Conservation (phyloP, 2,329 filamentous ascomycete species). For the Emmonsiellopsis sp. region DNA sequence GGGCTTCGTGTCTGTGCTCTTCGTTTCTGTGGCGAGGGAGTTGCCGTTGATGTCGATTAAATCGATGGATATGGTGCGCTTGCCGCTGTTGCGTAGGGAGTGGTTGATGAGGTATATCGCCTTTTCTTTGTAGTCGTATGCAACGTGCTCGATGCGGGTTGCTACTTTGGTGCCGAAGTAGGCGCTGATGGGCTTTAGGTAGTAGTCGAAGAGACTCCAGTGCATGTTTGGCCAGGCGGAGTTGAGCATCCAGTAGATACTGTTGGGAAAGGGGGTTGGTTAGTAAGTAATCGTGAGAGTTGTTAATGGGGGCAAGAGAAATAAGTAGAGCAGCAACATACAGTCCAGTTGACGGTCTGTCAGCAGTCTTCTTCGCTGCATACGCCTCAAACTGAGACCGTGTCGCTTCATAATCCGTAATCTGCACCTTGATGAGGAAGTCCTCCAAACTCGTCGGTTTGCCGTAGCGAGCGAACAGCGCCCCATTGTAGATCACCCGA, state of each 20-base stretch:
- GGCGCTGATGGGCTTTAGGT: conserved; percentile 47
- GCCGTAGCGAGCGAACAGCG: conserved; percentile 44
- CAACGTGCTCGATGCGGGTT: conserved; percentile 42
- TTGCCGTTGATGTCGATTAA: conserved; percentile 42
- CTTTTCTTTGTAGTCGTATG: conserved; percentile 43
- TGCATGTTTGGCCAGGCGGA: conserved; percentile 56
- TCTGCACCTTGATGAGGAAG: conserved; percentile 51
- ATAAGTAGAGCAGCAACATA: conserved; percentile 7
- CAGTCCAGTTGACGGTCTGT: conserved; percentile 47
- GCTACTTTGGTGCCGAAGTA: conserved; percentile 52
- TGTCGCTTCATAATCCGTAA: conserved; percentile 57
- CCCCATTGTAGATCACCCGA: conserved; percentile 50
- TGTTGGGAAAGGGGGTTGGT: background rate
- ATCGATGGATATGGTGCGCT: conserved; percentile 39
- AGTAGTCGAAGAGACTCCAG: conserved; percentile 58
- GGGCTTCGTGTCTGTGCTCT: conserved; percentile 30
- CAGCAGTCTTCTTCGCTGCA: conserved; percentile 40
- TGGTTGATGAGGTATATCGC: conserved; percentile 48
- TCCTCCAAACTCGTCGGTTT: conserved; percentile 43
- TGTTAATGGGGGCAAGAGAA: background rate
- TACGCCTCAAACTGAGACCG: conserved; percentile 51
- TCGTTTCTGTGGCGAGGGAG: conserved; percentile 24
- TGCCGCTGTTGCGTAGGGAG: conserved; percentile 30
- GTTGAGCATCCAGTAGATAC: conserved; percentile 60
- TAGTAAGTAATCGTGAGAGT: background rate